These are phyloP conservation scores for Dorcoceras hygrometricum DNA, from an alignment of 257 asterid genomes.

Conservation along the genomic window DNA sequence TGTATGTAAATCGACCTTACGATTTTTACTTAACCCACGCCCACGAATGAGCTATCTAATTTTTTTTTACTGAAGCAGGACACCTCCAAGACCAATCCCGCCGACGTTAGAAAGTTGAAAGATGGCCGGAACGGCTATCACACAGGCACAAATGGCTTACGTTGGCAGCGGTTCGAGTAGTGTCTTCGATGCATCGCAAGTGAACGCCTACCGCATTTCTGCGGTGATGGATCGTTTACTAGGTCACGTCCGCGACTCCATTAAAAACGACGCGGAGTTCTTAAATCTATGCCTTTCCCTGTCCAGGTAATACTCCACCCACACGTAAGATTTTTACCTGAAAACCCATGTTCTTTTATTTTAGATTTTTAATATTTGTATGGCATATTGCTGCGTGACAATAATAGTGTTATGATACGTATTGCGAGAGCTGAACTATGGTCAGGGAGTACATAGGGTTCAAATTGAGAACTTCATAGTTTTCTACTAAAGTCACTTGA, in stretches of 20 bases:
- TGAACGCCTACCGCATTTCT: constrained; percentile 23
- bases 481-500: too few species aligned
- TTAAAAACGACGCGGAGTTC: constrained; percentile 26
- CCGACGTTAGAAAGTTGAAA: too few species aligned
- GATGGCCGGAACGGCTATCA: constrained; percentile 7
- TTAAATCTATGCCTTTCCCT: constrained; percentile 42
- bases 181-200: constrained; percentile 8
- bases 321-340: not conserved
- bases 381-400: not conserved
- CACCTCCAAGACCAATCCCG: too few species aligned
- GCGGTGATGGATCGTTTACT: constrained; percentile 31
- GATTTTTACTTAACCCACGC: too few species aligned
- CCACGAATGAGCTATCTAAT: too few species aligned
- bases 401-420: not conserved
- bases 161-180: constrained; percentile 6
- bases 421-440: not conserved
- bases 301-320: constrained; percentile 27
- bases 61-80: too few species aligned
- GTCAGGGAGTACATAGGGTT: not conserved
- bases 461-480: not conserved
- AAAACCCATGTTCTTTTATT: too few species aligned
- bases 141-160: constrained; percentile 15
- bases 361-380: not conserved
- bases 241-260: constrained; percentile 4
- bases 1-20: too few species aligned